A percentile compares a stretch with the other conserved stretches of the same genome.
These are phyloP conservation scores for Termitomyces sp. DNA, from an alignment of 768 basidiomycete genomes.

Conservation along the genomic window DNA sequence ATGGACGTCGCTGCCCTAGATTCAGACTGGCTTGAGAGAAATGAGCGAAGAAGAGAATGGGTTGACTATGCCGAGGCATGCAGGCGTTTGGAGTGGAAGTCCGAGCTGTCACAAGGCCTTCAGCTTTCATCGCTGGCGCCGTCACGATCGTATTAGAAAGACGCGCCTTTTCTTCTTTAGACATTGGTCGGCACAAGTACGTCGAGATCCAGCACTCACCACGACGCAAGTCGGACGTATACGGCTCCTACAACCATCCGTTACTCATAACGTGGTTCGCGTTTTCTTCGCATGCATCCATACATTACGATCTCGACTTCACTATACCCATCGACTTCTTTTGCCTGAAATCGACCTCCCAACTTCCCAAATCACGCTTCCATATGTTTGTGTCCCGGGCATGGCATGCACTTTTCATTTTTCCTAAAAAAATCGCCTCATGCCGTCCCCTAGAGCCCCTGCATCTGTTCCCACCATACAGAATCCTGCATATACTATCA, in stretches of 20 bases:
- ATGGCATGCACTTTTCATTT: slow-evolving; percentile 5
- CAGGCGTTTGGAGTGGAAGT: slow-evolving; percentile 74
- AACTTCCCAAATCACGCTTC: slow-evolving; percentile 6
- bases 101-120: slow-evolving; percentile 77
- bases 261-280: slow-evolving; percentile 21
- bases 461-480: slow-evolving; percentile 8
- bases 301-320: slow-evolving; percentile 22
- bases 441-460: slow-evolving; percentile 11
- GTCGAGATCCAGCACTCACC: slow-evolving; percentile 1
- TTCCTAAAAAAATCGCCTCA: slow-evolving; percentile 13
- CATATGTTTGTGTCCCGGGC: neutral
- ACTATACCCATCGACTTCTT: slow-evolving; percentile 14
- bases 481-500: slow-evolving; percentile 13
- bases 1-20: slow-evolving; percentile 77
- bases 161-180: slow-evolving; percentile 3
- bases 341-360: slow-evolving; percentile 9
- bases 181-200: slow-evolving; percentile 4
- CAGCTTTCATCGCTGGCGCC: slow-evolving; percentile 67
- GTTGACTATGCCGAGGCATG: slow-evolving; percentile 83
- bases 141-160: slow-evolving; percentile 18
- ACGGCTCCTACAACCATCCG: slow-evolving; percentile 7
- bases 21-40: slow-evolving; percentile 74
- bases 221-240: slow-evolving; percentile 13
- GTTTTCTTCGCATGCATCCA: slow-evolving; percentile 21
- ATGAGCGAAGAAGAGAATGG: slow-evolving; percentile 82